A percentile compares a stretch with the other conserved stretches of the same genome.
These are phyloP conservation scores for Microbotryum violaceum DNA, from an alignment of 1,284 basidiomycete genomes.

Conservation along the genomic window DNA sequence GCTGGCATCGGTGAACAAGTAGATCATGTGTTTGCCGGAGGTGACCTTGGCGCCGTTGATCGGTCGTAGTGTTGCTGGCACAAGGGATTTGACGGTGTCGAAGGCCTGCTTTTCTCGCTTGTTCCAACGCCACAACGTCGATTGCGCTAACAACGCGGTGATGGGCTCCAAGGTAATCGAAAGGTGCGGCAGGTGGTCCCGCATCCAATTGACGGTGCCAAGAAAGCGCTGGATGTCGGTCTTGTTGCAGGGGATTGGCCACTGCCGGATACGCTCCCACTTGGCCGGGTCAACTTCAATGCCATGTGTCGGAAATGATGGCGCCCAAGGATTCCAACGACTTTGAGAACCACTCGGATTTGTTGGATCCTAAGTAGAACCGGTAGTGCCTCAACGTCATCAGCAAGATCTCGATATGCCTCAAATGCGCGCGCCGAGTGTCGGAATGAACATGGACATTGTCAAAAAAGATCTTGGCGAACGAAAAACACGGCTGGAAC, in stretches of 20 bases:
- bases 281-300: constrained; percentile 38
- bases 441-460: constrained; percentile 42
- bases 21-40: constrained; percentile 40
- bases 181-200: constrained; percentile 43
- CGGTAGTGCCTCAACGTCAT: constrained; percentile 19
- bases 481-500: constrained; percentile 37
- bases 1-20: constrained; percentile 46
- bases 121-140: constrained; percentile 24
- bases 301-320: constrained; percentile 37
- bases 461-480: constrained; percentile 41
- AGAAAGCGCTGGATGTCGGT: constrained; percentile 46
- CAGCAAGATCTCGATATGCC: constrained; percentile 37
- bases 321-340: constrained; percentile 39
- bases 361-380: constrained; percentile 35
- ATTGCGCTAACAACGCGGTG: constrained; percentile 36
- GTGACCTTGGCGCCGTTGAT: constrained; percentile 36
- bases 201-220: constrained; percentile 45
- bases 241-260: constrained; percentile 37
- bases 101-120: constrained; percentile 32
- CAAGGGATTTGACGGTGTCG: constrained; percentile 39
- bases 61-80: constrained; percentile 36
- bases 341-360: constrained; percentile 33
- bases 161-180: constrained; percentile 25
- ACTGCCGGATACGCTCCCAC: constrained; percentile 30
- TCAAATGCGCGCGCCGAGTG: constrained; percentile 37